Evolutionary conservation across 306 rosid genomes (phyloP), one percentile per base, ranked within the genome.

Genomic region (Rubus idaeus): DNA sequence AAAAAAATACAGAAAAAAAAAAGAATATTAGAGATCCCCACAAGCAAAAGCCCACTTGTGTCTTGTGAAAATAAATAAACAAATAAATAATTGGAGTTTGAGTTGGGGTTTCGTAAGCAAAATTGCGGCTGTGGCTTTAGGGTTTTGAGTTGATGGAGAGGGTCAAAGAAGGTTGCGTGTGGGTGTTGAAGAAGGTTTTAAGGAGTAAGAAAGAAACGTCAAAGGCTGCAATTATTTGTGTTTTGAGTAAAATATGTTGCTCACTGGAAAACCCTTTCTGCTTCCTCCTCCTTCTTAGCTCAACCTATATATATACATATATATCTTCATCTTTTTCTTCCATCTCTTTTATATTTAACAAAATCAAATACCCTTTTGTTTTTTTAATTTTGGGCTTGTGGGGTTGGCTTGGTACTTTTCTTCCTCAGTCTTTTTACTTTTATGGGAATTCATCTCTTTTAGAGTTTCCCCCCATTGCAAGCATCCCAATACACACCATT

Each of bases 141-240:
- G 21, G 7, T 74, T 75, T 52, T 50, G 39, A 44, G 65, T 30
- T 30, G 35, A 30, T 69, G 84, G 86, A 20, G 73, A 81, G 88
- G 88, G 93, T 93, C 98, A 91, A 88, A 85, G 88, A 89, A 73
- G 90, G 75, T 91, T 89, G 98, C 96, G 98, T 93, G 96, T 84
- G 90, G 90, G 86, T 80, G 82, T 93, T 78, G 82, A 84, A 82
- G 81, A 42, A 68, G 74, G 23, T 82, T 76, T 83, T n/a, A 77
- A 68, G 79, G 72, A 71, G 79, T 60, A 18, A 75, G 74, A 76
- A 37, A 78, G 83, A 90, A 83, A 83, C 93, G 95, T 90, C 98
- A 89, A 91, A 89, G 73, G 57, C 72, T 81, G 74, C 90, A 84
- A 93, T 89, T 90, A 89, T 93, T 90, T 90, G 88, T 66, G 86